Conservation (phyloP, 2,329 filamentous ascomycete species). For the Pyrenophora graminea region DNA sequence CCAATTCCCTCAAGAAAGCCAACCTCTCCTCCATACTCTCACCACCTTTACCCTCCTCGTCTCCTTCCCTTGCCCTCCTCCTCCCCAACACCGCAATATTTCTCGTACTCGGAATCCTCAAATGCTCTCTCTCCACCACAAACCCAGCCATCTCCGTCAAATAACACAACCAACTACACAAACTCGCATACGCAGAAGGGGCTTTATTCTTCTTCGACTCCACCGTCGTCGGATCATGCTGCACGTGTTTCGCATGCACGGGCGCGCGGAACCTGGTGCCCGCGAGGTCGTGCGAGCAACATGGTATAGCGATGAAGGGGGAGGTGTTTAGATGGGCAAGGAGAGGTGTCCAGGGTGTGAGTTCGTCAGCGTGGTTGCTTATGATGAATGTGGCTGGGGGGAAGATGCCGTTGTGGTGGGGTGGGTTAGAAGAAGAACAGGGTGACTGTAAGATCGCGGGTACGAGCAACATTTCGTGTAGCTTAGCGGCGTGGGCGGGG, state of each 20-base stretch:
- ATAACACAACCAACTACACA: constrained; percentile 76
- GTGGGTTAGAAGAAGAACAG: background rate
- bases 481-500: constrained; percentile 49
- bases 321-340: constrained; percentile 75
- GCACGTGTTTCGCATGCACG: constrained; percentile 21
- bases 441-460: constrained; percentile 52
- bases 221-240: constrained; percentile 19
- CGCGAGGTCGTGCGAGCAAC: constrained; percentile 86
- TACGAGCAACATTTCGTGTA: constrained; percentile 65
- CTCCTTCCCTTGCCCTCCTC: constrained; percentile 48
- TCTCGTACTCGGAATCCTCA: constrained; percentile 89
- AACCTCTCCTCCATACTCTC: background rate
- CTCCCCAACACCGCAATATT: constrained; percentile 82
- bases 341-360: constrained; percentile 94
- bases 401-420: constrained; percentile 66
- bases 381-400: constrained; percentile 82
- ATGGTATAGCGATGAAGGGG: constrained; percentile 91
- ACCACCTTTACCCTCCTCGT: constrained; percentile 48
- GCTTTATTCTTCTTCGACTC: constrained; percentile 40
- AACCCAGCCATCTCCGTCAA: constrained; percentile 76
- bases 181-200: constrained; percentile 77
- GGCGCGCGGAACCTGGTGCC: constrained; percentile 73
- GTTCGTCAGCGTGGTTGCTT: constrained; percentile 94
- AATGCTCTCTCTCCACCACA: constrained; percentile 77
- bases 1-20: constrained; percentile 57